Base-by-base conservation (phyloP, 2,329 filamentous ascomycete species). In the Aspergillus vadensis region DNA sequence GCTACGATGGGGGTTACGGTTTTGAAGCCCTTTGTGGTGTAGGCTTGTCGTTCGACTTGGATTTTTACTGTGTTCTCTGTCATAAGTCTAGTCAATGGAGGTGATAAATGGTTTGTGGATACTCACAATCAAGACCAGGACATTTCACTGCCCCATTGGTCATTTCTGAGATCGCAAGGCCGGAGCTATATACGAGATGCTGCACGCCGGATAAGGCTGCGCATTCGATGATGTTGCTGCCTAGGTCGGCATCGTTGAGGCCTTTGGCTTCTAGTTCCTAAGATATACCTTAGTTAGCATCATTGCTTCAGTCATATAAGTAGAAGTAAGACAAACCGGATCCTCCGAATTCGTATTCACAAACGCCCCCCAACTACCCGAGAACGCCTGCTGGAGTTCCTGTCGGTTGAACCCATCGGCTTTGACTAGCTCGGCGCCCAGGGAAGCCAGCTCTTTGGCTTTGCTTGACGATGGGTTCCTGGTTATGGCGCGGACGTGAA, bases 31-130 rank as follows among this genome's bases (percentile, higher is more conserved):
- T 66, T 72, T 2, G 59, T 60, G 23, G 71, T 69, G 14, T 55
- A 49, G 14, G 77, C 77, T 51, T 80, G 77, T 43, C 77, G 65
- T 7, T 76, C 76, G 39, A 79, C 70, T 4, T 69, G 69, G 57
- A 75, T 63, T 61, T 81, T 80, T 52, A 66, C 63, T 63, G 47
- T 14, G 1, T 8, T 12, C 1, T 25, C 15, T 5, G 0, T 25
- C 4, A 5, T 23, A n/a, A 23, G 43, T 8, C 25, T 12, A 30
- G 9, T 12, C 27, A 30, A 30, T 4, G 9, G 27, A 30, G 27
- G 2, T 12, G 6, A 7, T 3, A 12, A 17, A 3, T 12, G 21
- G 21, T 3, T 4, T 23, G 8, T 25, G 14, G 19, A 17, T 12
- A 48, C 27, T 12, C 9, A 30, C 76, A 69, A 5, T 79, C 76